These are phyloP conservation scores for Blastocystis sp. DNA, from an alignment of 352 stramenopile genomes.

Conservation along the genomic window DNA sequence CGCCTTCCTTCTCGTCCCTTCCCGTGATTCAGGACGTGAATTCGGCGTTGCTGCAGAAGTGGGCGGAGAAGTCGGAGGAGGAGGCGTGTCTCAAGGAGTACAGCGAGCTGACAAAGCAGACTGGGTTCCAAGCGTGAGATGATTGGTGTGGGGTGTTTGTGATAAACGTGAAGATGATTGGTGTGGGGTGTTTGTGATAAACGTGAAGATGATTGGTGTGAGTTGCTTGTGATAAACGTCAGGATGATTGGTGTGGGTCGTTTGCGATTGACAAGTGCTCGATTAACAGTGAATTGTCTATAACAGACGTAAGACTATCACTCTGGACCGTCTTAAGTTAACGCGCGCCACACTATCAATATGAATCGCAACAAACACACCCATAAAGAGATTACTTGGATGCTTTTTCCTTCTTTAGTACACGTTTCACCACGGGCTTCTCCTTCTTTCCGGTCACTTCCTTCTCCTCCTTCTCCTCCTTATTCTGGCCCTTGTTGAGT, in stretches of 20 bases:
- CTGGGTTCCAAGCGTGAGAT: constrained; percentile 19
- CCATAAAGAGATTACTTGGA: background rate
- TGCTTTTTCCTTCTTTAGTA: constrained; percentile 5
- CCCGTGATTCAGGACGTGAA: constrained; percentile 11
- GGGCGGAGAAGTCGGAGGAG: constrained; percentile 40
- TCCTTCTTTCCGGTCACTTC: background rate
- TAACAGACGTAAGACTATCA: too few species aligned
- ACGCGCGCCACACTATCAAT: too few species aligned
- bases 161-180: too few species aligned
- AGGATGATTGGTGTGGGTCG: background rate
- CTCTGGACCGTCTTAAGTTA: too few species aligned
- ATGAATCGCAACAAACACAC: background rate
- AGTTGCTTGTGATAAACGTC: too few species aligned
- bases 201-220: background rate
- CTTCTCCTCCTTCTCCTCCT: constrained; percentile 34
- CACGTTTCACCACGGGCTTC: constrained; percentile 6
- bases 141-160: background rate
- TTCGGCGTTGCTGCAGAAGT: background rate
- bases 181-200: too few species aligned
- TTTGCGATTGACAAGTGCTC: too few species aligned
- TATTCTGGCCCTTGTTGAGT: background rate
- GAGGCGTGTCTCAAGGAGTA: constrained; percentile 29
- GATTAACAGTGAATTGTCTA: too few species aligned
- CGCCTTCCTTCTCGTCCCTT: background rate
- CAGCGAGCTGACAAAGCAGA: constrained; percentile 44